These are phyloP conservation scores for Eudorina sp. DNA, from an alignment of 139 green algal genomes.

Conservation along the genomic window DNA sequence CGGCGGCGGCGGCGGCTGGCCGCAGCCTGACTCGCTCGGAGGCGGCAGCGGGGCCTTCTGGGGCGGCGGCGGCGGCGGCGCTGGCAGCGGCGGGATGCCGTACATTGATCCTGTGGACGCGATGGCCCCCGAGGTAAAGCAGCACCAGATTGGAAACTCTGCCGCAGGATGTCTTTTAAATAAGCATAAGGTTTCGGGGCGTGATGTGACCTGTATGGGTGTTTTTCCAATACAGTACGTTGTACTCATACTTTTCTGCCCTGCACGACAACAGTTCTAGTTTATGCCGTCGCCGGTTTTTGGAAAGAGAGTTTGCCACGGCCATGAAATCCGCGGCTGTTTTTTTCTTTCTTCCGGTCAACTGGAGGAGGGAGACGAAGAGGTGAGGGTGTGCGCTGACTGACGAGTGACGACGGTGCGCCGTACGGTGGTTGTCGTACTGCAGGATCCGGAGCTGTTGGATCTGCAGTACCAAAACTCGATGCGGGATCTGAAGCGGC, in stretches of 20 bases:
- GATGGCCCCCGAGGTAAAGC: background rate
- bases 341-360: too few species aligned
- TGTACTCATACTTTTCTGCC: too few species aligned
- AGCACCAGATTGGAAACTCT: too few species aligned
- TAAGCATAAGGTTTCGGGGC: too few species aligned
- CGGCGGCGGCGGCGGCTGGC: background rate
- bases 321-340: too few species aligned
- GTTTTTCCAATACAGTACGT: too few species aligned
- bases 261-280: too few species aligned
- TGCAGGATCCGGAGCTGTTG: background rate
- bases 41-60: background rate
- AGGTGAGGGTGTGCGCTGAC: background rate
- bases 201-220: too few species aligned
- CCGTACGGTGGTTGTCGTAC: background rate
- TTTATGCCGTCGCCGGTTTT: too few species aligned
- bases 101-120: conserved; percentile 24
- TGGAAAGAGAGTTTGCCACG: too few species aligned
- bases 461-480: conserved; percentile 40
- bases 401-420: background rate
- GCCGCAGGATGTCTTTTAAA: too few species aligned
- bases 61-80: background rate
- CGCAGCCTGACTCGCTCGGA: background rate
- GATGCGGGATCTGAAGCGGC: conserved; percentile 4
- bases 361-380: background rate
- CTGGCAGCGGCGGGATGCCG: background rate